These are phyloP conservation scores for Phytophthora kernoviae DNA, from an alignment of 352 stramenopile species.

Conservation along the genomic window DNA sequence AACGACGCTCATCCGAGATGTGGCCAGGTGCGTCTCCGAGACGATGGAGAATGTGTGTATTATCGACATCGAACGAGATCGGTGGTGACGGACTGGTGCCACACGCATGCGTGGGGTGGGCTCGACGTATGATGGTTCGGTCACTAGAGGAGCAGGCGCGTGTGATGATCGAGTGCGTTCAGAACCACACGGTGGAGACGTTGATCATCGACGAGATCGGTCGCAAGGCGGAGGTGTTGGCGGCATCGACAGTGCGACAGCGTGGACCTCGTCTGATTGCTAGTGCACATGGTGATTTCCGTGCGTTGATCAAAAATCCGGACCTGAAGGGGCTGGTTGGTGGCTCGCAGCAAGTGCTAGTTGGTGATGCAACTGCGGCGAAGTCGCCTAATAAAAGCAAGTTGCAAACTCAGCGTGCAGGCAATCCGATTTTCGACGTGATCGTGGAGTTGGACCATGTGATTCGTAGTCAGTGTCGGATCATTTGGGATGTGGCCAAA, in stretches of 20 bases:
- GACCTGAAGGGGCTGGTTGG: slow-evolving; percentile 81
- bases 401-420: slow-evolving; percentile 48
- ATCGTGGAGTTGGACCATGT: slow-evolving; percentile 82
- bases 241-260: slow-evolving; percentile 68
- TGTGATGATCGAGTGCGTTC: slow-evolving; percentile 90
- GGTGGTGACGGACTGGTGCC: slow-evolving; percentile 83
- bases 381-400: slow-evolving; percentile 37
- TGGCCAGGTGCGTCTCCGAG: slow-evolving; percentile 65
- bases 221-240: slow-evolving; percentile 74
- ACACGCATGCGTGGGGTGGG: slow-evolving; percentile 72
- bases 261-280: slow-evolving; percentile 84
- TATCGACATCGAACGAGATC: slow-evolving; percentile 93
- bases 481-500: slow-evolving; percentile 70
- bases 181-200: slow-evolving; percentile 90
- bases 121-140: slow-evolving; percentile 83
- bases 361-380: slow-evolving; percentile 61
- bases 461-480: slow-evolving; percentile 54
- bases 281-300: slow-evolving; percentile 85
- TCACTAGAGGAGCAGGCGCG: slow-evolving; percentile 65
- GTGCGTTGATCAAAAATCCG: slow-evolving; percentile 83
- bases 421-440: slow-evolving; percentile 79
- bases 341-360: slow-evolving; percentile 67
- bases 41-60: slow-evolving; percentile 78
- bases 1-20: slow-evolving; percentile 86
- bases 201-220: slow-evolving; percentile 92